phyloP scores from a whole-genome alignment of 257 asterid species.

The Cinchona pubescens region DNA sequence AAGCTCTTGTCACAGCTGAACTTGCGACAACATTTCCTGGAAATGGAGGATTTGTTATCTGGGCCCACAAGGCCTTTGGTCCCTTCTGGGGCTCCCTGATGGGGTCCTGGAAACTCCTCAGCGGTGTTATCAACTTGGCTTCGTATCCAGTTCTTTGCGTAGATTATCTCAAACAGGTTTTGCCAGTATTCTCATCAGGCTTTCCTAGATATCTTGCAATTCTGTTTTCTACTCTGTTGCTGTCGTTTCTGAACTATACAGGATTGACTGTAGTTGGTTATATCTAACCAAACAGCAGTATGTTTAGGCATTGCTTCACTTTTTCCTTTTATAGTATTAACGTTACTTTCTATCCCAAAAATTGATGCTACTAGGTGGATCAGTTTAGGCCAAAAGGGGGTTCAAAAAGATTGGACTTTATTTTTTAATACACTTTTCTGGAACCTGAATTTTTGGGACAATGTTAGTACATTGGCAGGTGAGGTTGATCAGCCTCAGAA shows the following conservation, averaged over 20 bases:
- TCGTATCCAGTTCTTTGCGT: constrained; percentile 46
- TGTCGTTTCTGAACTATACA: constrained; percentile 28
- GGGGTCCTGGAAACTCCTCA: constrained; percentile 57
- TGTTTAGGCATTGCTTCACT: constrained; percentile 28
- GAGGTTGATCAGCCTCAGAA: constrained; percentile 66
- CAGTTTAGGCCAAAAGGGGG: constrained; percentile 50
- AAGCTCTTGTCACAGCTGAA: constrained; percentile 55
- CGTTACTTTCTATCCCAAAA: constrained; percentile 22
- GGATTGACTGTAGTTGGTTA: constrained; percentile 34
- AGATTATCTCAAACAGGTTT: constrained; percentile 42
- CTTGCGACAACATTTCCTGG: constrained; percentile 62
- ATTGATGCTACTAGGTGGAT: constrained; percentile 40
- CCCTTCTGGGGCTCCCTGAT: constrained; percentile 60
- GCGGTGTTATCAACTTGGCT: constrained; percentile 52
- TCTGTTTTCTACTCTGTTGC: constrained; percentile 14
- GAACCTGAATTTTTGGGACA: constrained; percentile 82
- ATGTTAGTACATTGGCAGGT: constrained; percentile 66
- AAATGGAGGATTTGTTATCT: constrained; percentile 57
- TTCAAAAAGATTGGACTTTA: constrained; percentile 57
- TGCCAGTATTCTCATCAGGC: constrained; percentile 44
- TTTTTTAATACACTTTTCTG: constrained; percentile 70
- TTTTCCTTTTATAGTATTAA: constrained; percentile 14
- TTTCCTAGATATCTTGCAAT: constrained; percentile 34
- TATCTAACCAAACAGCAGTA: constrained; percentile 22
- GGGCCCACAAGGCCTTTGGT: constrained; percentile 62